These are phyloP conservation scores for Globisporangium alternatum DNA, from an alignment of 352 stramenopile species.

Conservation along the genomic window DNA sequence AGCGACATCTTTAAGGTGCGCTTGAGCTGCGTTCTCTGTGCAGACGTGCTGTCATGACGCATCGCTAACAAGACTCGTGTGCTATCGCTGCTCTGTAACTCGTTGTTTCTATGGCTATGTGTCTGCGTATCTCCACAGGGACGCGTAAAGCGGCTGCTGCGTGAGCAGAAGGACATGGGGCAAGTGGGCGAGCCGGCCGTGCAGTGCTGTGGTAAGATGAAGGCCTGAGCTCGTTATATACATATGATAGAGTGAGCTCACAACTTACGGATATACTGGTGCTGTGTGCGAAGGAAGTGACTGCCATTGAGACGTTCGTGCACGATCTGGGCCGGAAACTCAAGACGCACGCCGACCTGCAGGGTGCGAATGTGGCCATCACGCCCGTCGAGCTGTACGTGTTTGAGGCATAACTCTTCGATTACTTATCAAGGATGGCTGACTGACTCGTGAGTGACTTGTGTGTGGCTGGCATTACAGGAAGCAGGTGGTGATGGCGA, in stretches of 20 bases:
- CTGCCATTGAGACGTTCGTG: slow-evolving; percentile 57
- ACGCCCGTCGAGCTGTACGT: slow-evolving; percentile 67
- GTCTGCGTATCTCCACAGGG: slow-evolving; percentile 20
- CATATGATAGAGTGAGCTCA: not conserved
- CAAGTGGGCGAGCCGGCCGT: slow-evolving; percentile 55
- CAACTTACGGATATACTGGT: not conserved
- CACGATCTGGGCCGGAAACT: slow-evolving; percentile 52
- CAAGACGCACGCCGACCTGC: slow-evolving; percentile 21
- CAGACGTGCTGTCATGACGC: not conserved
- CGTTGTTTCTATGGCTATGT: not conserved
- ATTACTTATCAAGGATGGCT: not conserved
- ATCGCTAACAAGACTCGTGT: not conserved
- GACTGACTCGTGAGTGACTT: not conserved
- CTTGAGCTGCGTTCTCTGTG: not conserved
- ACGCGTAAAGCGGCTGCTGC: slow-evolving; percentile 65
- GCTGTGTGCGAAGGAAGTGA: slow-evolving; percentile 26
- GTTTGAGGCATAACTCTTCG: not conserved
- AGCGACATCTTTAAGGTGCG: slow-evolving; percentile 58
- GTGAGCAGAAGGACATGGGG: slow-evolving; percentile 69
- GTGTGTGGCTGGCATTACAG: slow-evolving; percentile 17
- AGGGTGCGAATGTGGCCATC: slow-evolving; percentile 23
- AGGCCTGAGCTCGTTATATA: not conserved
- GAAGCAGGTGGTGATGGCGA: slow-evolving; percentile 52
- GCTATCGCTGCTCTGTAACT: not conserved
- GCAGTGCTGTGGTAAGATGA: slow-evolving; percentile 36